Percentiles rank a stretch among this genome's conserved stretches.
phyloP scores from a whole-genome alignment of 2,329 filamentous ascomycete genomes.

The Diplodia scrobiculata region DNA sequence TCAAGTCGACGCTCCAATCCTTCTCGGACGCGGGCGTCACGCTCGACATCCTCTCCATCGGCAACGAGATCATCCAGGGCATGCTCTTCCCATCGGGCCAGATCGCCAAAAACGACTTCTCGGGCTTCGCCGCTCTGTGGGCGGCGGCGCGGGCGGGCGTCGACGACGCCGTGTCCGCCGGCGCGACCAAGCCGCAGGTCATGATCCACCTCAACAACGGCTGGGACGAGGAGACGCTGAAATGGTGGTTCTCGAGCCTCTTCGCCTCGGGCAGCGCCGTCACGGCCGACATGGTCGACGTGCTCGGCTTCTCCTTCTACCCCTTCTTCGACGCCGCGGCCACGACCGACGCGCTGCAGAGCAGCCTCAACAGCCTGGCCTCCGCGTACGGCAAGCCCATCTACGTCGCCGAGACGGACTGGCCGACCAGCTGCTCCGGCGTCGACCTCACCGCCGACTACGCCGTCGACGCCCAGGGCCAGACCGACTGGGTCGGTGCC shows the following conservation, averaged over 20 bases:
- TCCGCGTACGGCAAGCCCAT: slow-evolving; percentile 65
- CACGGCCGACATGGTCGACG: slow-evolving; percentile 62
- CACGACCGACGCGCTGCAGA: slow-evolving; percentile 60
- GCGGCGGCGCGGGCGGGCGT: slow-evolving; percentile 66
- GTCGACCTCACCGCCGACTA: slow-evolving; percentile 57
- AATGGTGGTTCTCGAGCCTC: slow-evolving; percentile 51
- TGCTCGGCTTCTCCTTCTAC: slow-evolving; percentile 73
- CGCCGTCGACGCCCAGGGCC: slow-evolving; percentile 66
- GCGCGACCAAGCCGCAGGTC: slow-evolving; percentile 61
- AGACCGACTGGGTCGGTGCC: slow-evolving; percentile 62
- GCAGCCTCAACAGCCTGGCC: slow-evolving; percentile 61
- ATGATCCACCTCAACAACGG: slow-evolving; percentile 76
- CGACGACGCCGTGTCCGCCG: slow-evolving; percentile 60
- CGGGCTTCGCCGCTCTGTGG: slow-evolving; percentile 65
- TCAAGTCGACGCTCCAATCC: slow-evolving; percentile 60
- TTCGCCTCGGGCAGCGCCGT: slow-evolving; percentile 60
- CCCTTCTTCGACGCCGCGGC: slow-evolving; percentile 67
- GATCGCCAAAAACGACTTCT: slow-evolving; percentile 51
- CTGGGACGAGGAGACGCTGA: slow-evolving; percentile 68
- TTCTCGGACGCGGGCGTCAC: slow-evolving; percentile 60
- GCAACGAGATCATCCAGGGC: slow-evolving; percentile 71
- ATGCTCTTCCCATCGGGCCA: slow-evolving; percentile 67
- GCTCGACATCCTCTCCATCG: slow-evolving; percentile 67
- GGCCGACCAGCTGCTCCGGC: slow-evolving; percentile 62
- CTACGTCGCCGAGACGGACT: slow-evolving; percentile 70